phyloP scores from a whole-genome alignment of 192 early-diverging fungal genomes.

The Funneliformis geosporum region DNA sequence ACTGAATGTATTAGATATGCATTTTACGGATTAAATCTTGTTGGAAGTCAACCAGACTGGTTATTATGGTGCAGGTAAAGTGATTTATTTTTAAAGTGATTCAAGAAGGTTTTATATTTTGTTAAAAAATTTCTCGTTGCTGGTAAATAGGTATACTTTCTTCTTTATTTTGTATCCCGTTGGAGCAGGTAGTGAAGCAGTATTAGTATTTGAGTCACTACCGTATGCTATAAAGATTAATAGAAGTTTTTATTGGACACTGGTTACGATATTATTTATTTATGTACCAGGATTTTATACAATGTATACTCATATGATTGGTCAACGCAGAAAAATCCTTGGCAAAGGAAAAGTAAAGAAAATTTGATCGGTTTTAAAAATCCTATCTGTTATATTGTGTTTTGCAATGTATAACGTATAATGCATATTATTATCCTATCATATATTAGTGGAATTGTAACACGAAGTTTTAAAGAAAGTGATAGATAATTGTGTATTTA shows the following conservation, averaged over 20 bases:
- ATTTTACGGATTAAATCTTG: constrained; percentile 81
- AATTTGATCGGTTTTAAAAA: too few relatives aligned
- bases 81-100: not conserved
- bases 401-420: too few relatives aligned
- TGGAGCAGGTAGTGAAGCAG: constrained; percentile 82
- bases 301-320: constrained; percentile 92
- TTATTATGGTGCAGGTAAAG: constrained; percentile 63
- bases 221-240: constrained; percentile 60
- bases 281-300: constrained; percentile 83
- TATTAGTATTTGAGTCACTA: constrained; percentile 72
- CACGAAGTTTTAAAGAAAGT: too few relatives aligned
- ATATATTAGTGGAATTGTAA: too few relatives aligned
- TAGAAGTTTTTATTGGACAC: constrained; percentile 58
- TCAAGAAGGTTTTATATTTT: constrained; percentile 26
- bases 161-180: constrained; percentile 93
- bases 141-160: constrained; percentile 79
- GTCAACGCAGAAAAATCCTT: constrained; percentile 80
- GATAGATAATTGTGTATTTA: too few relatives aligned
- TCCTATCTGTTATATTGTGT: too few relatives aligned
- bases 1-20: constrained; percentile 91
- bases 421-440: too few relatives aligned
- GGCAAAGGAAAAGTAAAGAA: constrained; percentile 33
- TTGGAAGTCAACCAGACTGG: constrained; percentile 56
- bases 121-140: too few relatives aligned
- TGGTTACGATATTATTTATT: constrained; percentile 57